Base-by-base conservation (phyloP, 768 basidiomycete genomes). In the Termitomyces sp. region DNA sequence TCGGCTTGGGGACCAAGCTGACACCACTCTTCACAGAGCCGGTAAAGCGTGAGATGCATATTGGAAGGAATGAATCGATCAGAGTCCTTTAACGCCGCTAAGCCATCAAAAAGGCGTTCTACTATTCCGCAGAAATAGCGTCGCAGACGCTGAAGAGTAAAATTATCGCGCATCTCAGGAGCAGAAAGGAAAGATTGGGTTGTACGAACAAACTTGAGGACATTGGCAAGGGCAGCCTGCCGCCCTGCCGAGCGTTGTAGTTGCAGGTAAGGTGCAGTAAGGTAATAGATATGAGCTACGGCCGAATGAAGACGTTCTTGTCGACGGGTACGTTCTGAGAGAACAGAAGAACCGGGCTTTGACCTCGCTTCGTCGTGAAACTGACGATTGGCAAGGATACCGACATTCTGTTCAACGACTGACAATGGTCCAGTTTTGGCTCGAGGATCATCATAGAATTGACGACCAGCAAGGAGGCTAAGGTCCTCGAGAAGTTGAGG, bases 21-120 rank as follows among this genome's bases (percentile, higher is more conserved):
- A 69, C 94, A 96, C 94, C 94, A 97, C 64, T 94, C 92, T 70
- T 95, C 92, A 63, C 92, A 94, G 39, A 93, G 74, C 34, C 87
- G 84, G 71, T 91, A 96, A 32, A 96, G 71, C 3, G 87, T 80
- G 7, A 94, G 78, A 65, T 92, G 85, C 74, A 86, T 86, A 57
- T 89, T 82, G 5, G 80, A 74, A 1, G 89, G 85, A 52, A 90
- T 82, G 66, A 92, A 91, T 5, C 86, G 79, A 52, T 94, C 92
- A 0, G 85, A 83, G 58, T 89, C 86, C 50, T 86, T 85, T 29
- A 92, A 75, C 34, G 77, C 78, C 3, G 85, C 80, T 31, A 90
- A 71, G 14, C 83, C 88, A 61, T 92, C 88, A 59, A 94, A 93
- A 10, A 97, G 79, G 50, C 88, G 85, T 69, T 94, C 92, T 4